phyloP scores from a whole-genome alignment of 306 rosid genomes.

The Malus fusca region DNA sequence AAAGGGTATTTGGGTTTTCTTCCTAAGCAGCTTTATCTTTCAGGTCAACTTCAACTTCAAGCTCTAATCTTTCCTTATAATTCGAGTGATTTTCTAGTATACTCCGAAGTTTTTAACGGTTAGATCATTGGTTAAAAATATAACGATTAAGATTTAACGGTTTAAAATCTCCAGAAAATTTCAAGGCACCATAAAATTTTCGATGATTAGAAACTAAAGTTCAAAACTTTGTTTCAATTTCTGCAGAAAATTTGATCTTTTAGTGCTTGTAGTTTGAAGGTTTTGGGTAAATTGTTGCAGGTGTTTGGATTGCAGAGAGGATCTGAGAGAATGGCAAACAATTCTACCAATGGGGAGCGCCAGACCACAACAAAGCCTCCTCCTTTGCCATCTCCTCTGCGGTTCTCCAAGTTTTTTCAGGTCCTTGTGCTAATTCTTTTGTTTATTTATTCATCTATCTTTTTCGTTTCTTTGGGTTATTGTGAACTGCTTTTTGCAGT shows the following conservation, averaged over 20 bases:
- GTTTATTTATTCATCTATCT: not conserved
- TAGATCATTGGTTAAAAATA: not conserved
- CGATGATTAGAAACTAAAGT: not conserved
- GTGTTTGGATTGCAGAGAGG: conserved; percentile 19
- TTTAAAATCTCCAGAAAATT: no score
- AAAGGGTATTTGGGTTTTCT: conserved; percentile 18
- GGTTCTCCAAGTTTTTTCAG: conserved; percentile 82
- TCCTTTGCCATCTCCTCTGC: conserved; percentile 80
- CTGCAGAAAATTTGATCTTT: not conserved
- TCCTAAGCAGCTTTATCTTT: conserved; percentile 20
- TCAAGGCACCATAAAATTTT: not conserved
- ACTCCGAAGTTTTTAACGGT: not conserved
- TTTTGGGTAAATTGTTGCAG: conserved; percentile 17
- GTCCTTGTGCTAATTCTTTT: conserved; percentile 19
- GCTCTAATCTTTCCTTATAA: conserved; percentile 1
- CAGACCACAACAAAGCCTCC: conserved; percentile 47
- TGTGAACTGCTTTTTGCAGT: not conserved
- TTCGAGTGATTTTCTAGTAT: not conserved
- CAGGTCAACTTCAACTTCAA: conserved; percentile 9
- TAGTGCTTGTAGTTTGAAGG: not conserved
- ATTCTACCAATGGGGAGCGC: conserved; percentile 52
- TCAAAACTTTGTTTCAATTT: not conserved
- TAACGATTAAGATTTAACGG: no score
- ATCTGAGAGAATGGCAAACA: conserved; percentile 47
- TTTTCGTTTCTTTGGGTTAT: not conserved